Base-by-base conservation (phyloP, 2,329 filamentous ascomycete species). In the Xylaria sp. region DNA sequence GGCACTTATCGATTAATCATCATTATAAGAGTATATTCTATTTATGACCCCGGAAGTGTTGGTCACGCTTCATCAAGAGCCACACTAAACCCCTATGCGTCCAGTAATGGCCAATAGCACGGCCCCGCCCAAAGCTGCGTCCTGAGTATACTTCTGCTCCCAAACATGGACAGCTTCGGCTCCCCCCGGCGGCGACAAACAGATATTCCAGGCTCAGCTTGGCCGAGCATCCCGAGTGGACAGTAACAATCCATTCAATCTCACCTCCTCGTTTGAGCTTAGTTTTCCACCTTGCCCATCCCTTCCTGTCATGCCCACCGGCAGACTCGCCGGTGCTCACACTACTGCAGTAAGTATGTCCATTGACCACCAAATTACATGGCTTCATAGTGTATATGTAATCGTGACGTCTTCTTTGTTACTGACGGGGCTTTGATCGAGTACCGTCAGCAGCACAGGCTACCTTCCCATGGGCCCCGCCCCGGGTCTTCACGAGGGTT, bases 361-460 rank as follows among this genome's bases (percentile, higher is more conserved):
- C n/a, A n/a, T n/a, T n/a, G n/a, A n/a, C n/a, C n/a, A n/a, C n/a
- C n/a, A n/a, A n/a, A n/a, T n/a, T n/a, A n/a, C n/a, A n/a, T n/a
- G n/a, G n/a, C n/a, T n/a, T n/a, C n/a, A n/a, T n/a, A n/a, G n/a
- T n/a, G n/a, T n/a, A n/a, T n/a, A n/a, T n/a, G n/a, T 66, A 13
- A 13, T 40, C 37, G 0, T 80, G 5, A 91, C 78, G 48, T 83
- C 80, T 75, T 90, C 88, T 63, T 90, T 88, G 75, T 90, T 84
- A 25, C 84, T 87, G n/a, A 90, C 81, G 2, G 88, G 89, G 1
- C 90, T 80, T 77, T 91, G 88, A 69, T 91, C 89, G 2, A 88
- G 75, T 29, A 90, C 84, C 0, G 85, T 79, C 1, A 91, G 48
- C 1, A 81, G 81, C 16, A 86, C 81, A 0, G 82, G 74, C 6